phyloP scores from a whole-genome alignment of 2,329 filamentous ascomycete species.

The Domatiomyces catenatus region DNA sequence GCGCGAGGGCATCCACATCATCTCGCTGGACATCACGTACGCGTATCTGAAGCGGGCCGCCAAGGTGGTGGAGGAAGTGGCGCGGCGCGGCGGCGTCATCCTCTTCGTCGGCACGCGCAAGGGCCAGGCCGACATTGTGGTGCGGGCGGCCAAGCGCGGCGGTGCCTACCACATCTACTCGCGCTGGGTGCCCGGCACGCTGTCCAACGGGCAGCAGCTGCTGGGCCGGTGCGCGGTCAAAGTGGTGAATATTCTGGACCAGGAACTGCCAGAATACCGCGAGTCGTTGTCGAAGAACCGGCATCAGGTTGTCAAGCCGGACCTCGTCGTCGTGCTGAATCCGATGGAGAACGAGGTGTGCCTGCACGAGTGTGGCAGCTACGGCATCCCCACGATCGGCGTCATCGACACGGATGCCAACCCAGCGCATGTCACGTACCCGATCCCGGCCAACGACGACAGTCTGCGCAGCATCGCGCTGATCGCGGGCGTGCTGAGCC shows the following conservation, averaged over 20 bases:
- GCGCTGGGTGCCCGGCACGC: constrained; percentile 78
- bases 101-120: constrained; percentile 79
- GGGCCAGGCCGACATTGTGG: constrained; percentile 66
- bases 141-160: constrained; percentile 62
- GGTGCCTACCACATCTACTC: constrained; percentile 78
- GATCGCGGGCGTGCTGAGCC: constrained; percentile 70
- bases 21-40: constrained; percentile 76
- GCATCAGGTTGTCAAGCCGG: constrained; percentile 58
- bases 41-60: constrained; percentile 82
- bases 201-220: constrained; percentile 88
- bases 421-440: constrained; percentile 87
- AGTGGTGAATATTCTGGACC: constrained; percentile 63
- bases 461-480: constrained; percentile 70
- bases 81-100: constrained; percentile 66
- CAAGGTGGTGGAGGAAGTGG: constrained; percentile 78
- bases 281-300: constrained; percentile 40
- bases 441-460: constrained; percentile 93
- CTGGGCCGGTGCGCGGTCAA: constrained; percentile 53
- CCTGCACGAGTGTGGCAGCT: constrained; percentile 76
- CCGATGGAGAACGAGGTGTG: constrained; percentile 82
- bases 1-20: constrained; percentile 78
- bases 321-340: constrained; percentile 84
- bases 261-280: constrained; percentile 48
- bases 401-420: constrained; percentile 88
- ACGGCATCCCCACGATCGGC: constrained; percentile 84